Evolutionary conservation across 345 rosid species (phyloP).

Genomic region (Cardamine resedifolia): DNA sequence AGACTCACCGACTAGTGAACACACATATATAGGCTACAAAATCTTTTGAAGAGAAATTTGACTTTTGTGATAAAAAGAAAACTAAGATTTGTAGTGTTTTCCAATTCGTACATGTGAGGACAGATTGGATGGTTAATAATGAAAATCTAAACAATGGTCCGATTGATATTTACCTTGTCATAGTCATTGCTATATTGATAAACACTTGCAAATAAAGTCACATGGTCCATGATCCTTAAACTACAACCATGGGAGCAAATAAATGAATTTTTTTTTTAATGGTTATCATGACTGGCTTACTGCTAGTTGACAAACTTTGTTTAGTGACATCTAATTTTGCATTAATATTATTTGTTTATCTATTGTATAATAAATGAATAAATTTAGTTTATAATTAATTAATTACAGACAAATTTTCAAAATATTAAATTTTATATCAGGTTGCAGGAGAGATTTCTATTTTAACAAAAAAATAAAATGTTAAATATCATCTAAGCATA

Average conservation of each 20-base stretch:
- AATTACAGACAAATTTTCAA: no score
- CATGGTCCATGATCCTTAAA: neutral
- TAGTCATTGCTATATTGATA: slow-evolving; percentile 11
- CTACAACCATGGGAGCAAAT: neutral
- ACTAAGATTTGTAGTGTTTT: slow-evolving; percentile 7
- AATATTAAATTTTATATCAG: no score
- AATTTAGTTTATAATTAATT: no score
- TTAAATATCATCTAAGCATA: neutral
- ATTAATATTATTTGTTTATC: no score
- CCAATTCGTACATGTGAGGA: slow-evolving; percentile 8
- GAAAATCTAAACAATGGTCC: slow-evolving; percentile 1
- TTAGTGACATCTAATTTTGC: no score
- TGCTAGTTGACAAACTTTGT: no score
- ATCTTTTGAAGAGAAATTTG: no score
- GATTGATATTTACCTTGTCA: slow-evolving; percentile 11
- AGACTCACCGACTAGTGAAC: slow-evolving; percentile 22
- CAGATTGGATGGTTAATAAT: slow-evolving; percentile 19
- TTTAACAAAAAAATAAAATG: no score
- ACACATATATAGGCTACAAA: slow-evolving; percentile 9
- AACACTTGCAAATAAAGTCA: neutral
- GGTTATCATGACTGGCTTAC: no score
- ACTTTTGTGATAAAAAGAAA: neutral
- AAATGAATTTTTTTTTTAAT: no score
- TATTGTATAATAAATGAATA: no score
- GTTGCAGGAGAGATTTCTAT: no score